Base-by-base conservation (phyloP, 257 asterid genomes). In the Perilla frutescens region DNA sequence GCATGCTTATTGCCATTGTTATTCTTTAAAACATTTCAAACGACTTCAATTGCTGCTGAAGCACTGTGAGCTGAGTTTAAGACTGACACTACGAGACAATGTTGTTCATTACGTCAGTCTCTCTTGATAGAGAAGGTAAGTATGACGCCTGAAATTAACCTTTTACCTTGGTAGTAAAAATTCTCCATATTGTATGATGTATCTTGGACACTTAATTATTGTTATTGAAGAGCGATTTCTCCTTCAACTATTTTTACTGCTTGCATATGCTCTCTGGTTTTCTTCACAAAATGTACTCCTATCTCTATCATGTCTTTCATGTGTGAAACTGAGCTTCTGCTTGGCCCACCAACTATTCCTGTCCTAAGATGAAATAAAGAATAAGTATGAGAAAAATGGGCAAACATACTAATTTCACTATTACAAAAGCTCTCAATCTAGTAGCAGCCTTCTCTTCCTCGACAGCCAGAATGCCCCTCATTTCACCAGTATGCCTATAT, bases 41-140 rank as follows among this genome's bases (percentile, higher is more conserved):
- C 13, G 36, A 44, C 53, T 40, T 29, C 66, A 56, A 9, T 55
- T 80, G 78, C 81, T 76, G 87, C 75, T 70, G 76, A 80, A 72
- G 82, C 73, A 61, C 80, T 69, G 65, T 59, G 71, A 55, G 67
- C 67, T 62, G 67, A 62, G 60, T 48, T 14, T 72, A 26, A 58
- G 76, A 71, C 53, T 66, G 50, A 53, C 37, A 57, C 40, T 54
- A 77, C 68, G 36, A 47, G 57, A 71, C 55, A 26, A 48, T 71
- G 72, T 64, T 58, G 56, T 56, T 76, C 59, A 11, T 49, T 39
- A 34, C 6, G 34, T 45, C 55, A 47, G 44, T 37, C 64, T 48
- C 65, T 77, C 67, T 72, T 36, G 37, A 59, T 49, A 74, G 65
- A 8, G 39, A 53, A 61, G 80, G 83, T 68, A 65, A 53, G 44